Evolutionary conservation across 2,329 filamentous ascomycete genomes (phyloP), one percentile per base, ranked within the genome.

Genomic region (Orbilia javanica): DNA sequence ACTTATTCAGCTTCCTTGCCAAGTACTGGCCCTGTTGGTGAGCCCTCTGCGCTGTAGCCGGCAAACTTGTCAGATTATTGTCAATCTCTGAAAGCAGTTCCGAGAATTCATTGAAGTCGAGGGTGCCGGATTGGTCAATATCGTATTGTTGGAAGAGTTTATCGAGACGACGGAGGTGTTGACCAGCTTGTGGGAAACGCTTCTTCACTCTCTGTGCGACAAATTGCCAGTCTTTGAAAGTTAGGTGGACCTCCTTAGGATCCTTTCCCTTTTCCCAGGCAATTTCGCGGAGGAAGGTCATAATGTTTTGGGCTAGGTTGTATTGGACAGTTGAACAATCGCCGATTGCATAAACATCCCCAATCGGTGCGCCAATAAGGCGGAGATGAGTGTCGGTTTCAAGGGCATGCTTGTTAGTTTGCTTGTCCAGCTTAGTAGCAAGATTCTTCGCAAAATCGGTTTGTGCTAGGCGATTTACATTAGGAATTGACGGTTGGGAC

Each of bases 311-410:
- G 2, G 94, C 93, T 1, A 98, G 88, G 81, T 99, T 99, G 86
- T 99, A 99, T 83, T 99, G 96, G 0, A 99, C 95, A 0, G 96
- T 99, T 5, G 93, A 88, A 85, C 96, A 98, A 85, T 99, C 96
- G 13, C 96, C 96, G 79, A 99, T 94, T 57, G 94, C 94, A 83
- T 99, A 99, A 22, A 99, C 94, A 79, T 98, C 95, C 42, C 96
- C 96, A 0, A 98, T 85, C 0, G 96, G 96, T 0, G 96, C 90
- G 66, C 96, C 96, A 76, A 92, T 92, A 0, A 99, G 86, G 46
- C 96, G 93, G 7, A 98, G 90, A 83, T 99, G 95, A 0, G 93
- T 90, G 83, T 99, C 96, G 0, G 96, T 99, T 84, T 98, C 96
- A 7, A 99, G 88, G 1, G 96, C 96, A 83, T 96, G 94, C 44